Base-by-base conservation (phyloP, 495 filamentous ascomycete species). In the Melanomma pulvis-pyrius region DNA sequence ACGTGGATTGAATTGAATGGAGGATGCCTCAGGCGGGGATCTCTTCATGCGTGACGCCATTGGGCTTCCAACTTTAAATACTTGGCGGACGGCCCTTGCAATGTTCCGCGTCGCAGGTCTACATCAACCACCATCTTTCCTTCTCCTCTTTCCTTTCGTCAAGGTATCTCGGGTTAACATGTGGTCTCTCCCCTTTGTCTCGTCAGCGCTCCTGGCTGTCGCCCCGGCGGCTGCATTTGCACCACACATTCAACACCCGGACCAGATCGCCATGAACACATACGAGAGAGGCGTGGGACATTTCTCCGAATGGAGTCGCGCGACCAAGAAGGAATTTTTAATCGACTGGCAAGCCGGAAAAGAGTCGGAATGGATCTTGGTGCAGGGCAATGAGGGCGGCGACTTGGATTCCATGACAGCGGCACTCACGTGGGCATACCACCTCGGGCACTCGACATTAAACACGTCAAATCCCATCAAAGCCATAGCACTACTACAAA, bases 401-500 rank as follows among this genome's bases (percentile, higher is more conserved):
- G 71, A 74, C 41, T 61, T 69, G 1, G 71, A 74, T 50, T 55
- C 39, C 28, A 66, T 74, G 61, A 63, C 71, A 3, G 29, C 68
- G 9, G 71, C 71, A 1, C 48, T 74, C 22, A 44, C 65, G 11
- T 74, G 71, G 71, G 71, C 71, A 13, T 74, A 71, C 41, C 71
- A 74, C 41, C 56, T 74, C 13, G 58, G 56, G 48, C 71, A 74
- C 41, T 68, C 68, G 21, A 71, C 71, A 15, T 30, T 55, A 54
- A 71, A 71, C 39, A 67, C 57, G 2, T 63, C 68, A 39, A 48
- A 53, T 25, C 71, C 68, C 0, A 32, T 67, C 24, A 74, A 74
- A 53, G 71, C 68, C 28, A 68, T 74, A 39, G 71, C 71, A 11
- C 49, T 74, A 13, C 65, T 74, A 1, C 71, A 74, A 49, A 74